phyloP scores from a whole-genome alignment of 805 yeast genomes.

The Yamadazyma endophytica region DNA sequence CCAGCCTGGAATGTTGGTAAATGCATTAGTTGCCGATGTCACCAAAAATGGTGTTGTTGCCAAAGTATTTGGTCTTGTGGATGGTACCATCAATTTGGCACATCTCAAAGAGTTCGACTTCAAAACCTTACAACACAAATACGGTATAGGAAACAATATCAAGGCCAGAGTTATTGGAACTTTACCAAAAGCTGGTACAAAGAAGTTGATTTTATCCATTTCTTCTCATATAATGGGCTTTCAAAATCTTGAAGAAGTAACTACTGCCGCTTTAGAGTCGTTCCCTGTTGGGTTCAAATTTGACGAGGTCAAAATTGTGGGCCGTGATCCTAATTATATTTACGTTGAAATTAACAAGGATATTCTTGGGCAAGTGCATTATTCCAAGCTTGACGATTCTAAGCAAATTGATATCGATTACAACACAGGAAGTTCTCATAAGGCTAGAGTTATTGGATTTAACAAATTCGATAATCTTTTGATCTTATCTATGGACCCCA shows the following conservation, averaged over 20 bases:
- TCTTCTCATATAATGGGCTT: constrained; percentile 50
- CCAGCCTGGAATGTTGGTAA: constrained; percentile 80
- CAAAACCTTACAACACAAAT: constrained; percentile 54
- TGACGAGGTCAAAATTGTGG: constrained; percentile 56
- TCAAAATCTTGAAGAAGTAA: constrained; percentile 13
- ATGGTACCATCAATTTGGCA: constrained; percentile 64
- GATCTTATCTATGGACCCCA: constrained; percentile 65
- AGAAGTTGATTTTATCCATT: constrained; percentile 60
- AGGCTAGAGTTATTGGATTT: constrained; percentile 74
- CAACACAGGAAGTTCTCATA: constrained; percentile 60
- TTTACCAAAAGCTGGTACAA: constrained; percentile 44
- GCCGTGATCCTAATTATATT: constrained; percentile 53
- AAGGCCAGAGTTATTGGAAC: constrained; percentile 70
- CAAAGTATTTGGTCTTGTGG: constrained; percentile 69
- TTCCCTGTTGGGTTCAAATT: constrained; percentile 76
- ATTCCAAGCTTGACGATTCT: constrained; percentile 59
- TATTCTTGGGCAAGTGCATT: constrained; percentile 69
- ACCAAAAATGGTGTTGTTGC: constrained; percentile 62
- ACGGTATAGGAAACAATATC: constrained; percentile 60
- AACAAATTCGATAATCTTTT: constrained; percentile 63
- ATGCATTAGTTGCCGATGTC: constrained; percentile 62
- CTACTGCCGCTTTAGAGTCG: constrained; percentile 45
- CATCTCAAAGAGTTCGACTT: constrained; percentile 53
- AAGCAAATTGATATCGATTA: constrained; percentile 45
- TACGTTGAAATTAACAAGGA: constrained; percentile 56